phyloP scores from a whole-genome alignment of 805 yeast species.

The Barnettozyma californica region DNA sequence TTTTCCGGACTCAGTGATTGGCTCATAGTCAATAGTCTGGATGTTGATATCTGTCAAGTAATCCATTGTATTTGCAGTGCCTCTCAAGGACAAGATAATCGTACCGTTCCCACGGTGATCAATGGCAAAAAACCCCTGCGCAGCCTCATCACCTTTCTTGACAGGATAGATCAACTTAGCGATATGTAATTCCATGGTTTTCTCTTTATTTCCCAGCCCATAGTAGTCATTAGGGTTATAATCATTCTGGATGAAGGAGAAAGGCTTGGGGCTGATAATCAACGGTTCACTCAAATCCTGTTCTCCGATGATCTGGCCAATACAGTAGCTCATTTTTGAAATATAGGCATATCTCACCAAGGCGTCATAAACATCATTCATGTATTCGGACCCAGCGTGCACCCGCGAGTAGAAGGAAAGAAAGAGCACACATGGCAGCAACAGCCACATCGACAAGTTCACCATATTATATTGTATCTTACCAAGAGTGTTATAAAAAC shows the following conservation, averaged over 20 bases:
- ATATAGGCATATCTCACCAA: conserved; percentile 17
- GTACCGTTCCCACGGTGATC: conserved; percentile 39
- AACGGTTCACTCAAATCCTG: conserved; percentile 15
- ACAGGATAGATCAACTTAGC: conserved; percentile 7
- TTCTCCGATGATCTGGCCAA: conserved; percentile 10
- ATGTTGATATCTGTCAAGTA: conserved; percentile 55
- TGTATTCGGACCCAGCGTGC: conserved; percentile 2
- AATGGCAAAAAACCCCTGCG: conserved; percentile 45
- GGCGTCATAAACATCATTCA: conserved; percentile 14
- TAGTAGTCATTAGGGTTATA: conserved; percentile 8
- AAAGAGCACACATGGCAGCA: background rate
- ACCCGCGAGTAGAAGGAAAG: background rate
- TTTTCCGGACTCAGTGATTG: conserved; percentile 15
- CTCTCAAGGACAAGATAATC: conserved; percentile 53
- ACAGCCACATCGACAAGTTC: background rate
- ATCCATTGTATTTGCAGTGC: conserved; percentile 54
- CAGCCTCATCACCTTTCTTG: background rate
- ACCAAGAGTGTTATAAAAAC: background rate
- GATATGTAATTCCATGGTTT: conserved; percentile 1
- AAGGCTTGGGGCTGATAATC: conserved; percentile 12
- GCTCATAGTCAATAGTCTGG: conserved; percentile 17
- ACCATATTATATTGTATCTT: background rate
- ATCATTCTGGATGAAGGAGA: conserved; percentile 11
- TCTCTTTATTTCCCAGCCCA: conserved; percentile 1
- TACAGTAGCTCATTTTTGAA: conserved; percentile 20